Conservation (phyloP, 2,329 filamentous ascomycete genomes). For the Periconia digitata region DNA sequence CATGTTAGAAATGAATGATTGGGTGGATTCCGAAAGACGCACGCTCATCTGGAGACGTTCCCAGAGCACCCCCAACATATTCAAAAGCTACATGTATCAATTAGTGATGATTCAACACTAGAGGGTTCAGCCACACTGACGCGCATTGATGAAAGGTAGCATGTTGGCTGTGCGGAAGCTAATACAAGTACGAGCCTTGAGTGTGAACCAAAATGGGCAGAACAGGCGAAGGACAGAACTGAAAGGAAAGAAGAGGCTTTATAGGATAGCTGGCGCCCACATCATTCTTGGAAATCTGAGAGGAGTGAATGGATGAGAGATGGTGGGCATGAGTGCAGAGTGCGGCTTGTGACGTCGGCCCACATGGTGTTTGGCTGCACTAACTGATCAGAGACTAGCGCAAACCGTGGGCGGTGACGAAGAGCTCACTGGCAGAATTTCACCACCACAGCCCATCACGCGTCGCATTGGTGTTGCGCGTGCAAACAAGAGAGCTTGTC, state of each 20-base stretch:
- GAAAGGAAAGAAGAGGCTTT: conserved; percentile 6
- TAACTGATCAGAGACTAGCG: conserved; percentile 10
- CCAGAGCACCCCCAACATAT: conserved; percentile 58
- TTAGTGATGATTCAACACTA: background rate
- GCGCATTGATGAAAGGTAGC: conserved; percentile 65
- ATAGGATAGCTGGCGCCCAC: conserved; percentile 12
- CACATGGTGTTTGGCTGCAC: conserved; percentile 7
- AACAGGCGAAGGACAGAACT: conserved; percentile 1
- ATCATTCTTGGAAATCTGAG: conserved; percentile 9
- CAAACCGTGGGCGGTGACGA: conserved; percentile 16
- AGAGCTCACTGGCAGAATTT: conserved; percentile 22
- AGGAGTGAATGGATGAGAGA: background rate
- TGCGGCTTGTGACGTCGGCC: conserved; percentile 19
- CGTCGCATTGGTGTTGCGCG: conserved; percentile 1
- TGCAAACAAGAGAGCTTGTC: conserved; percentile 1
- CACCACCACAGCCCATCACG: conserved; percentile 9
- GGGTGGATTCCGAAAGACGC: conserved; percentile 26
- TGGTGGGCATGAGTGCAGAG: background rate
- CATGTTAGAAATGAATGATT: background rate
- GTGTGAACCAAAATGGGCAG: conserved; percentile 6
- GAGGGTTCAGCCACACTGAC: conserved; percentile 46
- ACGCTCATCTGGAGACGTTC: conserved; percentile 68
- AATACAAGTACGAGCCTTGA: conserved; percentile 12
- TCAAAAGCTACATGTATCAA: conserved; percentile 58
- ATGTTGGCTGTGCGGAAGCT: conserved; percentile 44